Conservation (phyloP, 345 rosid species). For the Brassica carinata region DNA sequence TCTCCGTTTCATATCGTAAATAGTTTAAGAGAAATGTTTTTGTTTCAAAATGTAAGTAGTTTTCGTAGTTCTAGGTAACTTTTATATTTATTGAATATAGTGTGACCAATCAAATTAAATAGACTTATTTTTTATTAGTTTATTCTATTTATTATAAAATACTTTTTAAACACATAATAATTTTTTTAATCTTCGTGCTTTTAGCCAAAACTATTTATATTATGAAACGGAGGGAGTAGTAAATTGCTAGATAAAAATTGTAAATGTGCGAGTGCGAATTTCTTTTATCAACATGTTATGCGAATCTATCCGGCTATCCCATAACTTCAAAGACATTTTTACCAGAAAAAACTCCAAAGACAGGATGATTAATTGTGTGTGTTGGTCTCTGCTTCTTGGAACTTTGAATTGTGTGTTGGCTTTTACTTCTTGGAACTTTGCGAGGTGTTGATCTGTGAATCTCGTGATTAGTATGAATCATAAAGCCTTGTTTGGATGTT, state of each 20-base stretch:
- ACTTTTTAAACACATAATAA: no score
- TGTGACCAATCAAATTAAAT: no score
- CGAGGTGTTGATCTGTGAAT: slow-evolving; percentile 12
- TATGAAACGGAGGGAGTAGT: no score
- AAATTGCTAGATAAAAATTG: background rate
- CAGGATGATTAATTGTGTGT: slow-evolving; percentile 29
- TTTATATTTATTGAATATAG: no score
- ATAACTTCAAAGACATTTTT: slow-evolving; percentile 7
- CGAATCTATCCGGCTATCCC: slow-evolving; percentile 22
- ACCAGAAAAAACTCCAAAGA: background rate
- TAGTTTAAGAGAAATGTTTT: no score
- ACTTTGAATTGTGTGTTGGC: slow-evolving; percentile 17
- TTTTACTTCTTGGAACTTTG: slow-evolving; percentile 31
- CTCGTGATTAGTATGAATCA: slow-evolving; percentile 31
- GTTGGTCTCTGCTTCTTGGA: slow-evolving; percentile 27
- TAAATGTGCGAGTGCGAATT: background rate
- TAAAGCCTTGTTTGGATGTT: slow-evolving; percentile 37
- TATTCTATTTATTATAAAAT: no score
- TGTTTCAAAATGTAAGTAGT: no score
- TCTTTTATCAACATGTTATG: slow-evolving; percentile 20
- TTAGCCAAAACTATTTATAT: no score
- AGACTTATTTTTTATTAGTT: no score
- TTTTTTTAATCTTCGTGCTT: no score
- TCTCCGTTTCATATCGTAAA: no score
- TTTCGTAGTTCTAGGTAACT: no score